Base-by-base conservation (phyloP, 139 green algal species). In the Chlorella ohadii region DNA sequence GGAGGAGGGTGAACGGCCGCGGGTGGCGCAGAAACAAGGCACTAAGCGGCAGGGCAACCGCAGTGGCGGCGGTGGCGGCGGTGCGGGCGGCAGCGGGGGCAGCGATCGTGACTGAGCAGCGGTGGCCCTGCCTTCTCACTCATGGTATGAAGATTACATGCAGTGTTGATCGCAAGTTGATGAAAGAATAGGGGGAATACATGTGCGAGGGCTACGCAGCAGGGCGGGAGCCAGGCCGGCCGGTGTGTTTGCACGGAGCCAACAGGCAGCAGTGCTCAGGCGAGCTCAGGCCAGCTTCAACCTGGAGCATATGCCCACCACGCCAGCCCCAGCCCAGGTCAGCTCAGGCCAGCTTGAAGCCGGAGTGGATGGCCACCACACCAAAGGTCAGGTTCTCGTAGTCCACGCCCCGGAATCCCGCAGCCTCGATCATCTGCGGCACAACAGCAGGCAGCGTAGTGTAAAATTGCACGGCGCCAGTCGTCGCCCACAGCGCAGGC, bases 321-420 rank as follows among this genome's bases (percentile, higher is more conserved):
- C n/a, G n/a, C n/a, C n/a, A n/a, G n/a, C n/a, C n/a, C n/a, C n/a
- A n/a, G n/a, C n/a, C n/a, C n/a, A n/a, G n/a, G n/a, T n/a, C n/a
- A n/a, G n/a, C n/a, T 71, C 33, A 85, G 5, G 31, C 56, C 70
- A 96, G 75, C 90, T 99, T 99, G 88, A 98, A 97, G 9, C 95
- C 97, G 3, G 90, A 95, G 85, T 99, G 97, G 1, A 99, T 94
- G 16, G 97, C 96, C n/a, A 99, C 97, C 31, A 99, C 89, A 11
- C 97, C 97, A 1, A 85, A 92, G 17, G 89, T 93, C 0, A 99
- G 75, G 78, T 96, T 97, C 74, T 98, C 94, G 78, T 94, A 96
- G 7, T 87, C 88, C 16, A 99, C 96, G 0, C 81, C 85, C 23
- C 74, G 73, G 67, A 99, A 98, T 2, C 96, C 96, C 2, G 93